Percentiles rank a stretch among this genome's conserved stretches.
phyloP scores from a whole-genome alignment of 805 yeast species.

The Suhomyces prunicola region DNA sequence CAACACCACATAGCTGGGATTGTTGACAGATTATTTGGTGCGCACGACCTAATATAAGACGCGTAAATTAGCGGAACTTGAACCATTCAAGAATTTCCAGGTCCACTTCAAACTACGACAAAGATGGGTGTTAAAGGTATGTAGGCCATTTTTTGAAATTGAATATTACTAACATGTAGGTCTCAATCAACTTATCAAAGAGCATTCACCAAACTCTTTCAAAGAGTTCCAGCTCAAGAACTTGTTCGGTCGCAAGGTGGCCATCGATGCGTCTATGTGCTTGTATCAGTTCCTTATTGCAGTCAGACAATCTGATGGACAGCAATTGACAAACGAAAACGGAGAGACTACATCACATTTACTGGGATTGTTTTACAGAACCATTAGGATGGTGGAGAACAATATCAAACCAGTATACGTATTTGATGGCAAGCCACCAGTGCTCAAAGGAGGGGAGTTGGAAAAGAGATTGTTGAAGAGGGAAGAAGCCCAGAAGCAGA shows the following conservation, averaged over 20 bases:
- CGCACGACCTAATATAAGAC: neutral
- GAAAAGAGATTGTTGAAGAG: slow-evolving; percentile 78
- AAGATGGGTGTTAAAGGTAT: slow-evolving; percentile 30
- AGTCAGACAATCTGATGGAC: slow-evolving; percentile 96
- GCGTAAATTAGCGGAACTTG: neutral
- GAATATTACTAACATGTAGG: slow-evolving; percentile 45
- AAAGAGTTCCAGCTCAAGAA: slow-evolving; percentile 77
- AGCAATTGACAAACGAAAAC: slow-evolving; percentile 76
- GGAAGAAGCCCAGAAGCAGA: slow-evolving; percentile 76
- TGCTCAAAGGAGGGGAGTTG: slow-evolving; percentile 86
- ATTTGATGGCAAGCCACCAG: slow-evolving; percentile 98
- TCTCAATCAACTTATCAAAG: slow-evolving; percentile 79
- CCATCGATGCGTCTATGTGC: slow-evolving; percentile 96
- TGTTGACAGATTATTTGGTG: neutral
- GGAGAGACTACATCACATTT: slow-evolving; percentile 93
- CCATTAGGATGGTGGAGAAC: slow-evolving; percentile 81
- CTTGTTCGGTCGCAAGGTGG: slow-evolving; percentile 92
- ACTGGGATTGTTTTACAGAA: slow-evolving; percentile 95
- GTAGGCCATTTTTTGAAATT: neutral
- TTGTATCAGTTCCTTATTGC: slow-evolving; percentile 93
- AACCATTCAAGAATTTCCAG: neutral
- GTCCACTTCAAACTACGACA: neutral
- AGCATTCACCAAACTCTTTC: slow-evolving; percentile 84
- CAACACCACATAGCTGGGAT: no score
- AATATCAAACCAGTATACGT: slow-evolving; percentile 97